Evolutionary conservation across 2,329 filamentous ascomycete species (phyloP).

Genomic region (Neofusicoccum ribis): DNA sequence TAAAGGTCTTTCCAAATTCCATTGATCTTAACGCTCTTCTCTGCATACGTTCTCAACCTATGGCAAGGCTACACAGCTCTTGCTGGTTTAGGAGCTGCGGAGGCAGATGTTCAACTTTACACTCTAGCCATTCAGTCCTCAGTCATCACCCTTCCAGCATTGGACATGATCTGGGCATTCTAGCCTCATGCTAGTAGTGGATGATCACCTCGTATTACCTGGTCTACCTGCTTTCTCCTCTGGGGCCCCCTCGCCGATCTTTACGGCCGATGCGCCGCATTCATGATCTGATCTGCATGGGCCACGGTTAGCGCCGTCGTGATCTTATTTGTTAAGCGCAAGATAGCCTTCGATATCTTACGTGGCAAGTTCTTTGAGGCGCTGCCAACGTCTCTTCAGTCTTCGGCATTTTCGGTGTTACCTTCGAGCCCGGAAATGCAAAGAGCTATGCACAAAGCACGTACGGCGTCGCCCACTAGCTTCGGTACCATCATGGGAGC

Average conservation of each 20-base stretch:
- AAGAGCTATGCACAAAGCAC: conserved; percentile 71
- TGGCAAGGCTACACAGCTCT: too few species aligned
- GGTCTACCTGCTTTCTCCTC: conserved; percentile 62
- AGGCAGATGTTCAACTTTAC: too few species aligned
- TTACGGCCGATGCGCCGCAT: conserved; percentile 65
- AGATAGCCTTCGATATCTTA: conserved; percentile 68
- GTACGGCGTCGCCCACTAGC: conserved; percentile 55
- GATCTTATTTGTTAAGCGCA: conserved; percentile 65
- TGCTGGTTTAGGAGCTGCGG: too few species aligned
- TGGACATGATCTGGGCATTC: too few species aligned
- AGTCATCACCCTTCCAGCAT: too few species aligned
- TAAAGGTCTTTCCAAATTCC: too few species aligned
- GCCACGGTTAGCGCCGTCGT: conserved; percentile 59
- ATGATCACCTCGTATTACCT: conserved; percentile 66
- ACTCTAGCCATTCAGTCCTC: too few species aligned
- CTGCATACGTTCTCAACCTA: neutral
- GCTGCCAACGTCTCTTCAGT: conserved; percentile 71
- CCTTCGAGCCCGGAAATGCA: conserved; percentile 65
- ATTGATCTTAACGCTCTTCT: neutral
- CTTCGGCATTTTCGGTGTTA: conserved; percentile 68
- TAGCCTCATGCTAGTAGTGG: conserved; percentile 51
- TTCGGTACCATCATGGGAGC: too few species aligned
- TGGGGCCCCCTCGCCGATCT: conserved; percentile 69
- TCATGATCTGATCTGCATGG: conserved; percentile 64
- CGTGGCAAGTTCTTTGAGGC: conserved; percentile 67